Evolutionary conservation across 2,329 filamentous ascomycete species (phyloP).

Genomic region (Intubia oerlemansii): DNA sequence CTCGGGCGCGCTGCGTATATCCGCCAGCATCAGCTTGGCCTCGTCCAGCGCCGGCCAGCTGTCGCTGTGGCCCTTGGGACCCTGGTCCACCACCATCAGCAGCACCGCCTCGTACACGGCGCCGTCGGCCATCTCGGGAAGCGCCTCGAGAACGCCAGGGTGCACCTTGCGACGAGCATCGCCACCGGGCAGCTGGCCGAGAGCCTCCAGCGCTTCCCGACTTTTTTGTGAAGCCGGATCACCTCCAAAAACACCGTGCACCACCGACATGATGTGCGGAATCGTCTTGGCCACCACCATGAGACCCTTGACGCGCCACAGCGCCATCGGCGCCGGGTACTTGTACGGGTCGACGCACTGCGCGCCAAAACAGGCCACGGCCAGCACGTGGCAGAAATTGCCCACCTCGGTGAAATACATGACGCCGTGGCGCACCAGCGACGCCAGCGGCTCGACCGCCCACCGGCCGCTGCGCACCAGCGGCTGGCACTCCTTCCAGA

Average conservation of each 20-base stretch:
- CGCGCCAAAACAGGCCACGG: conserved; percentile 24
- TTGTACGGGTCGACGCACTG: conserved; percentile 27
- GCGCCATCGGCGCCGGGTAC: conserved; percentile 26
- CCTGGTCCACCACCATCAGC: conserved; percentile 22
- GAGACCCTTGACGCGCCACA: conserved; percentile 26
- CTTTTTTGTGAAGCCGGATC: no score
- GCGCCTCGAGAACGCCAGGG: conserved; percentile 9
- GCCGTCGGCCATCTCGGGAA: conserved; percentile 27
- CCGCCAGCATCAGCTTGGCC: conserved; percentile 24
- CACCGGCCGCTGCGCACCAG: conserved; percentile 19
- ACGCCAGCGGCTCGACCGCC: conserved; percentile 27
- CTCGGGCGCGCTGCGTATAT: conserved; percentile 23
- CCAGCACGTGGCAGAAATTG: conserved; percentile 22
- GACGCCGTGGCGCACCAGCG: conserved; percentile 22
- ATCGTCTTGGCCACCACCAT: conserved; percentile 30
- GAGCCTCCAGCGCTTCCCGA: no score
- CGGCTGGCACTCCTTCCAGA: conserved; percentile 18
- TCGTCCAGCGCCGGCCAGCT: conserved; percentile 23
- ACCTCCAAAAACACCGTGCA: not conserved
- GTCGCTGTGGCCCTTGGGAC: conserved; percentile 19
- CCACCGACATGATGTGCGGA: conserved; percentile 18
- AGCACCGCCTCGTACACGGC: conserved; percentile 31
- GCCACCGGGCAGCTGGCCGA: not conserved
- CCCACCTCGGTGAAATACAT: conserved; percentile 21
- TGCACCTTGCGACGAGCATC: conserved; percentile 7